Base-by-base conservation (phyloP, 306 rosid species). In the Gastrolobium bilobum region DNA sequence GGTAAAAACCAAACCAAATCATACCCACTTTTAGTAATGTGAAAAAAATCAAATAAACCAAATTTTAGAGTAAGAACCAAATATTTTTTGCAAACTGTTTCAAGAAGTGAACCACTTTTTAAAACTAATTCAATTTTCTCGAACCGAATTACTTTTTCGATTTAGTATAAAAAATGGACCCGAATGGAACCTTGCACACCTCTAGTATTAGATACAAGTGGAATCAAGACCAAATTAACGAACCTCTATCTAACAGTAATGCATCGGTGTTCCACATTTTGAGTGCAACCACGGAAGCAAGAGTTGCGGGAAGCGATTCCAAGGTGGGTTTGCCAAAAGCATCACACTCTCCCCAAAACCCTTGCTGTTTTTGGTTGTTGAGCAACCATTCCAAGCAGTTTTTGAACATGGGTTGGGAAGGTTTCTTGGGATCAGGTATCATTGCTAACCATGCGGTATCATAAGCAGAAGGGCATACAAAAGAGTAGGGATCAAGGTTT, bases 361-460 rank as follows among this genome's bases (percentile, higher is more conserved):
- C 88, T 51, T 6, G 10, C 34, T 78, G 76, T 0, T 78, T 74
- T 67, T 85, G 88, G 78, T 82, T 85, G 10, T 38, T 53, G 2
- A 82, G 71, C 2, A 85, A 52, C 86, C 88, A 85, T 3, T 68
- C 9, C 79, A 85, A 78, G 76, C 88, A 85, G 26, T 9, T 64
- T 6, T 4, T 38, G 71, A 85, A 85, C 86, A 74, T 82, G 26
- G 88, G 86, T 50, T 74, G 48, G 7, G 11, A 68, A 72, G 66
- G 46, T 15, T 75, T 3, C 2, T 46, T 11, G 7, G 48, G 6
- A 73, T 77, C 67, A 2, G 86, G 86, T 58, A 82, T 78, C 81
- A 85, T 78, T 30, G 88, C 86, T 48, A 82, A 20, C 88, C 88
- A 85, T 47, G 88, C 88, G 10, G 88, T 85, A 38, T 85, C 86